These are phyloP conservation scores for Harrya chromipes DNA, from an alignment of 768 basidiomycete species.

Conservation along the genomic window DNA sequence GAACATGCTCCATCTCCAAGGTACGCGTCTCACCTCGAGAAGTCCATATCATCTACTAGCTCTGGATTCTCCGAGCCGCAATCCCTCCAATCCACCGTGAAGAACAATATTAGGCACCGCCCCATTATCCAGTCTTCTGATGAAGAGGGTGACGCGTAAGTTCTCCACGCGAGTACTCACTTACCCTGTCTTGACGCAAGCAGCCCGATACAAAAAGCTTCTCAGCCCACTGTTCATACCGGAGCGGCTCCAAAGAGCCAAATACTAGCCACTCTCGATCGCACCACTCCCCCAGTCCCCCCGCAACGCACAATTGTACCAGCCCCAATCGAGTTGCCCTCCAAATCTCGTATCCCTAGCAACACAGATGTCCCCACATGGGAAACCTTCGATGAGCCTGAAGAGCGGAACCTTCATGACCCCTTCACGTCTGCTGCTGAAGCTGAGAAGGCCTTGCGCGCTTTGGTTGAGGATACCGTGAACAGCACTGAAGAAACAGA, in stretches of 20 bases:
- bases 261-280: slow-evolving; percentile 24
- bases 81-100: slow-evolving; percentile 11
- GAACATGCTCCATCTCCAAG: neutral
- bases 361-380: slow-evolving; percentile 15
- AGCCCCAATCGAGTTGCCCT: slow-evolving; percentile 31
- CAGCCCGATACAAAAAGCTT: slow-evolving; percentile 3
- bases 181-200: slow-evolving; percentile 4
- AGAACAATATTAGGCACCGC: slow-evolving; percentile 6
- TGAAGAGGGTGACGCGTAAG: slow-evolving; percentile 22
- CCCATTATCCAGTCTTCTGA: slow-evolving; percentile 32
- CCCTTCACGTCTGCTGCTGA: slow-evolving; percentile 46
- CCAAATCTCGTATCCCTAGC: slow-evolving; percentile 17
- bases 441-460: slow-evolving; percentile 74
- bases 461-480: slow-evolving; percentile 67
- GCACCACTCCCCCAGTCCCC: slow-evolving; percentile 12
- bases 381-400: slow-evolving; percentile 31
- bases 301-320: slow-evolving; percentile 27
- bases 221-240: neutral
- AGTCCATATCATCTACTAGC: slow-evolving; percentile 26
- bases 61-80: slow-evolving; percentile 20
- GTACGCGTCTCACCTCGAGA: neutral
- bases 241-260: slow-evolving; percentile 9
- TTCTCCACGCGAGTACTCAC: neutral
- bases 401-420: slow-evolving; percentile 26
- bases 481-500: slow-evolving; percentile 46